phyloP scores from a whole-genome alignment of 2,329 filamentous ascomycete genomes.

The Calcarisporium arbuscula region DNA sequence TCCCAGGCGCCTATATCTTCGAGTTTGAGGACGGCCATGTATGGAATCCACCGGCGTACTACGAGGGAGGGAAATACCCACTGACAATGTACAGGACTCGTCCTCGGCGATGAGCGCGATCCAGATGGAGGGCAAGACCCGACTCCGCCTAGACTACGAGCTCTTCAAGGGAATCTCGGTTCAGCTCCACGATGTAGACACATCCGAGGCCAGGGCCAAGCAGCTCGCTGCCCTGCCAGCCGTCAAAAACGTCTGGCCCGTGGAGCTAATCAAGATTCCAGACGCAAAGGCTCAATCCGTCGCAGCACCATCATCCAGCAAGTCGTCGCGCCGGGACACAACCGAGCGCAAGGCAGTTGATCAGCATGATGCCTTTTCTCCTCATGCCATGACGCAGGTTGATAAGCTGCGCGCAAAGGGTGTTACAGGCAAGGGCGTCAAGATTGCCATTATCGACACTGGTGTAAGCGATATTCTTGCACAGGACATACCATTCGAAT shows the following conservation, averaged over 20 bases:
- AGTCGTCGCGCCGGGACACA: slow-evolving; percentile 13
- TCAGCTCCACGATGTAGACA: slow-evolving; percentile 41
- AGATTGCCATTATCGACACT: slow-evolving; percentile 47
- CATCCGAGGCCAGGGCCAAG: slow-evolving; percentile 34
- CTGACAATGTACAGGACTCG: no score
- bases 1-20: slow-evolving; percentile 46
- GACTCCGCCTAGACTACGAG: slow-evolving; percentile 42
- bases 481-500: not conserved
- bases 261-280: slow-evolving; percentile 38
- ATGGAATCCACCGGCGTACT: no score
- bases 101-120: no score
- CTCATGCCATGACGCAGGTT: slow-evolving; percentile 51
- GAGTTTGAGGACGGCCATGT: slow-evolving; percentile 46
- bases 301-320: slow-evolving; percentile 12
- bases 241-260: slow-evolving; percentile 44
- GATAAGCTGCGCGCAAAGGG: slow-evolving; percentile 44
- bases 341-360: no score
- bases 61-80: no score
- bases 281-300: slow-evolving; percentile 31
- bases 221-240: slow-evolving; percentile 34
- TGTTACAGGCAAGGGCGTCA: slow-evolving; percentile 44
- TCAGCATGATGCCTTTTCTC: slow-evolving; percentile 39
- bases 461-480: slow-evolving; percentile 35
- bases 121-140: slow-evolving; percentile 31
- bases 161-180: slow-evolving; percentile 51